These are phyloP conservation scores for Chaetomiaceae sp. DNA, from an alignment of 2,329 filamentous ascomycete genomes.

Conservation along the genomic window DNA sequence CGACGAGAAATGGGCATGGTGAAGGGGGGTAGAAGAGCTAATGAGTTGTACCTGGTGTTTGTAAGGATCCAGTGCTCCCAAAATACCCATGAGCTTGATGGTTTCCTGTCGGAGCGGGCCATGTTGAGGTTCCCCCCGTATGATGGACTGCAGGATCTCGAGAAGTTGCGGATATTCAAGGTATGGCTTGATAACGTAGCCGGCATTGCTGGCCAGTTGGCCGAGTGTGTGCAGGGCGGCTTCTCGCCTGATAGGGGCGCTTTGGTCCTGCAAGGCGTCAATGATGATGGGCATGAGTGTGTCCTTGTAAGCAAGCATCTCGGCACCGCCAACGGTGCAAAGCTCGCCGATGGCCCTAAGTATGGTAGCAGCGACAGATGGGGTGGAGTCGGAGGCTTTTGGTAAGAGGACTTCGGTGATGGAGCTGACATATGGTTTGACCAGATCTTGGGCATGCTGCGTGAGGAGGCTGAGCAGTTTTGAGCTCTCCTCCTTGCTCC, in stretches of 20 bases:
- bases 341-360: conserved; percentile 91
- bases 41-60: conserved; percentile 64
- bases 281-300: conserved; percentile 93
- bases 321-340: conserved; percentile 86
- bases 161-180: conserved; percentile 91
- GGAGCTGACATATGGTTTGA: conserved; percentile 94
- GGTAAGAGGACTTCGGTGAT: conserved; percentile 94
- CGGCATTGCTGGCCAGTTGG: conserved; percentile 89
- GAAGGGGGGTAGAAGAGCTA: conserved; percentile 18
- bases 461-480: conserved; percentile 89
- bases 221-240: conserved; percentile 86
- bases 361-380: conserved; percentile 90
- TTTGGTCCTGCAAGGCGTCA: conserved; percentile 88
- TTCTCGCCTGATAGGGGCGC: conserved; percentile 83
- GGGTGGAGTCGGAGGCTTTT: conserved; percentile 78
- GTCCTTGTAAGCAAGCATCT: conserved; percentile 89
- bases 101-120: conserved; percentile 85
- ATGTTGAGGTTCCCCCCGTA: conserved; percentile 81
- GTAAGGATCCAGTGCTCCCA: conserved; percentile 93
- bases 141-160: conserved; percentile 87
- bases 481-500: conserved; percentile 95
- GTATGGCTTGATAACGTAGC: conserved; percentile 96
- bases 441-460: conserved; percentile 84
- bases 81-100: conserved; percentile 91
- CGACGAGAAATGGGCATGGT: conserved; percentile 14